Evolutionary conservation across 495 filamentous ascomycete genomes (phyloP).

Genomic region (Talaromyces nanjingensis): DNA sequence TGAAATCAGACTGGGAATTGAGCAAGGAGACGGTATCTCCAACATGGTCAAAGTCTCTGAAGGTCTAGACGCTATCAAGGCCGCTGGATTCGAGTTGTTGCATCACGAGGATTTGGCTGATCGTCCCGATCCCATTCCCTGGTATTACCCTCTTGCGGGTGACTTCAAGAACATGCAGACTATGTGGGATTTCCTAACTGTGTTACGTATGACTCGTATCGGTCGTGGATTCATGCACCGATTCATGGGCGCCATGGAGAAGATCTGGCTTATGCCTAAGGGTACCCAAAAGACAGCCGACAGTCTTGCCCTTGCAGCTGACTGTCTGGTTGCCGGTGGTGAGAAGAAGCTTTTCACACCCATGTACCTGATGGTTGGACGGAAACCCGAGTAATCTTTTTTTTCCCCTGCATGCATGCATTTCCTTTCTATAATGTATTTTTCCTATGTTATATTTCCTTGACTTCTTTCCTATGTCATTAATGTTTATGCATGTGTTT

Average conservation of each 20-base stretch:
- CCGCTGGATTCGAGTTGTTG: conserved; percentile 79
- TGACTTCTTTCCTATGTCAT: not conserved
- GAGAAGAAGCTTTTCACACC: conserved; percentile 94
- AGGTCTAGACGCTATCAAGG: conserved; percentile 76
- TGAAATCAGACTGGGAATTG: conserved; percentile 87
- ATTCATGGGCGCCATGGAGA: conserved; percentile 75
- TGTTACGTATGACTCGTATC: conserved; percentile 84
- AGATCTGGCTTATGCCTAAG: conserved; percentile 62
- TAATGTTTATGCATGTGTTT: not conserved
- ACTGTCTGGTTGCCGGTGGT: conserved; percentile 83
- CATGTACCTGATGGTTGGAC: conserved; percentile 97
- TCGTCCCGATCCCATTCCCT: conserved; percentile 69
- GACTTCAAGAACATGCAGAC: conserved; percentile 75
- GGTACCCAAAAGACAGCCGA: conserved; percentile 97
- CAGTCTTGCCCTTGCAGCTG: conserved; percentile 73
- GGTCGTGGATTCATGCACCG: conserved; percentile 71
- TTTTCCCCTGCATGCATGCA: not conserved
- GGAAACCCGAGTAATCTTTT: conserved; percentile 61
- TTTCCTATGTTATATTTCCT: not conserved
- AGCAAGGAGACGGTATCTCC: conserved; percentile 94
- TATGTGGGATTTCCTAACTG: conserved; percentile 73
- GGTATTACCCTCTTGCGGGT: conserved; percentile 92
- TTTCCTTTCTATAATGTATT: conserved; percentile 3
- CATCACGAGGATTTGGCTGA: conserved; percentile 88
- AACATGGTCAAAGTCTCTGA: conserved; percentile 95